phyloP scores from a whole-genome alignment of 192 early-diverging fungal genomes.

The Backusella luteola region DNA sequence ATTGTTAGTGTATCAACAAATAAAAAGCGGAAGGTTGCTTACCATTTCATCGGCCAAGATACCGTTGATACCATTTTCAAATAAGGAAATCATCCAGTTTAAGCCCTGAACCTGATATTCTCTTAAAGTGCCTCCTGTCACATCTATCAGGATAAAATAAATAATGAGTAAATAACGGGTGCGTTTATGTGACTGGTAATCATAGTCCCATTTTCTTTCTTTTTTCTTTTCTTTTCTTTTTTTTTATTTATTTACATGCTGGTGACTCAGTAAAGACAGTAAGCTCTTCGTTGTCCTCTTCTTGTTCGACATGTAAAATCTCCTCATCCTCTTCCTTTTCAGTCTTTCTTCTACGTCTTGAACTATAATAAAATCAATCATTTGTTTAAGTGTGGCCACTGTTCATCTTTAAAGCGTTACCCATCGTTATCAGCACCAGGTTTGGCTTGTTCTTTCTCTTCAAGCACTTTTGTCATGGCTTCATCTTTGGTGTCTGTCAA shows the following conservation, averaged over 20 bases:
- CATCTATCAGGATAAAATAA: conserved; percentile 49
- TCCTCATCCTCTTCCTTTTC: conserved; percentile 98
- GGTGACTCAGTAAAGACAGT: conserved; percentile 91
- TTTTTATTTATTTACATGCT: conserved; percentile 50
- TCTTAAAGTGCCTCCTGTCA: conserved; percentile 88
- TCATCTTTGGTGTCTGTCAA: conserved; percentile 55
- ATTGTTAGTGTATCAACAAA: neutral
- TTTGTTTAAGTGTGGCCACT: neutral
- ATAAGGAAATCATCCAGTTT: conserved; percentile 97
- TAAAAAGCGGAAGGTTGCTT: neutral
- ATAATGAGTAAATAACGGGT: neutral
- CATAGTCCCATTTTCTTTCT: neutral
- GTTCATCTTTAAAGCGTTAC: conserved; percentile 21
- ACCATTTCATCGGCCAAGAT: conserved; percentile 99
- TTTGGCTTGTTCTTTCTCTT: conserved; percentile 42
- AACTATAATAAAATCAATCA: conserved; percentile 39
- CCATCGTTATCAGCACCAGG: conserved; percentile 38
- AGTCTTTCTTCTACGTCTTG: conserved; percentile 87
- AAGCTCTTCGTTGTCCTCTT: conserved; percentile 47
- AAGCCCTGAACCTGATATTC: conserved; percentile 97
- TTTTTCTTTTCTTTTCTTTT: neutral
- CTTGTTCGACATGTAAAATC: conserved; percentile 79
- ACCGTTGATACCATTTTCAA: conserved; percentile 97
- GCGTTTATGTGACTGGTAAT: neutral
- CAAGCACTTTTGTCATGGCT: conserved; percentile 47